Evolutionary conservation across 495 filamentous ascomycete genomes (phyloP), one percentile per base, ranked within the genome.

Genomic region (Pyrenula aspistea): DNA sequence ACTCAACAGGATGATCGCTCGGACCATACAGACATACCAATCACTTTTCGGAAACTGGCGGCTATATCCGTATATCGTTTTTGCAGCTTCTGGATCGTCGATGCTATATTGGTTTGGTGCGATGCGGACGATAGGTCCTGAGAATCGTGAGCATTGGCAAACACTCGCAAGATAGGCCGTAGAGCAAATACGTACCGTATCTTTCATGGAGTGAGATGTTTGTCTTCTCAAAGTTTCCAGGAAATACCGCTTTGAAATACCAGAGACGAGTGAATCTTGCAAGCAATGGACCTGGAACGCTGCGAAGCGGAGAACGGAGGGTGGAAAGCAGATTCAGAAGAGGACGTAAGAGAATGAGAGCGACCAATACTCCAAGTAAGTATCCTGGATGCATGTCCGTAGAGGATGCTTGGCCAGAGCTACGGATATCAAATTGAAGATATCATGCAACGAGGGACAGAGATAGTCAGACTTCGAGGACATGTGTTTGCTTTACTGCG

Each of bases 181-280:
- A 48, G 66, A 68, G 49, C 58, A 47, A 8, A 57, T 31, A 23
- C 15, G 23, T 31, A 47, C 61, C 67, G 52, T 65, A 63, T 52
- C 64, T 58, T 11, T 56, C 56, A 60, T 83, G 80, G 12, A 82
- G 63, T 0, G 54, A 53, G 24, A 78, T 69, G 53, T 77, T 75
- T 20, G 71, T 71, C 8, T 65, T 52, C 24, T 82, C 69, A 53
- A 77, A 77, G 11, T 67, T 58, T 12, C 77, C 75, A 8, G 62
- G 59, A 20, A 63, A 66, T 21, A 79, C 63, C 10, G 64, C 68
- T 2, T 65, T 62, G 53, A 81, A 73, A 57, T 78, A 78, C 80
- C 82, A 86, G 20, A 78, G 59, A 22, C 75, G 71, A 4, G 77
- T 80, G 59, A 83, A 76, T 1, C 75, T 73, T 20, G 82, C 73